Conservation (phyloP, 768 basidiomycete genomes). For the Mrakia blollopis region DNA sequence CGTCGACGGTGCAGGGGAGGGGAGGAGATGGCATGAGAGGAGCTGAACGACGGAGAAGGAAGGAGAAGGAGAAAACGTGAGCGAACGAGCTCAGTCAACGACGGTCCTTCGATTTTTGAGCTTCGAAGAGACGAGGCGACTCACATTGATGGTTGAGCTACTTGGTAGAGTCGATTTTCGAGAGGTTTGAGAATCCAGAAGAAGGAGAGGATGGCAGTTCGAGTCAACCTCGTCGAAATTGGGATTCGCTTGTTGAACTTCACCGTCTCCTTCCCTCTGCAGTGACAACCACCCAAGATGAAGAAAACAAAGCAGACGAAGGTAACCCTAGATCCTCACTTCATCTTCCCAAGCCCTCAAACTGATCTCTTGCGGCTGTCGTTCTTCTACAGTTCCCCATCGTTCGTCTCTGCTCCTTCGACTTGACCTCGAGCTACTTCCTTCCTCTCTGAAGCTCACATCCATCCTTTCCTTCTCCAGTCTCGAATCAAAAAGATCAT, state of each 20-base stretch:
- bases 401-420: not conserved
- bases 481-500: slow-evolving; percentile 99
- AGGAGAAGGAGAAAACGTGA: not conserved
- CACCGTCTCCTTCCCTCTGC: not conserved
- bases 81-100: no score
- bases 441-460: not conserved
- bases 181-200: not conserved
- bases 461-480: slow-evolving; percentile 47
- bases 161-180: not conserved
- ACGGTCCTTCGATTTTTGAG: no score
- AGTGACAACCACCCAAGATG: slow-evolving; percentile 3
- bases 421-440: not conserved
- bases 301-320: slow-evolving; percentile 32
- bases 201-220: not conserved
- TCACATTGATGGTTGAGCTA: no score
- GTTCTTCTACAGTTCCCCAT: slow-evolving; percentile 24
- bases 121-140: no score
- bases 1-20: not conserved
- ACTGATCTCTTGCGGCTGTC: not conserved
- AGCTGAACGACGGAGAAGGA: not conserved
- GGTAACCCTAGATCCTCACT: not conserved
- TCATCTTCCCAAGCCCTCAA: not conserved
- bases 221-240: not conserved
- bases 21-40: not conserved
- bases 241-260: not conserved